Base-by-base conservation (phyloP, 2,329 filamentous ascomycete species). In the Neonectria magnoliae region DNA sequence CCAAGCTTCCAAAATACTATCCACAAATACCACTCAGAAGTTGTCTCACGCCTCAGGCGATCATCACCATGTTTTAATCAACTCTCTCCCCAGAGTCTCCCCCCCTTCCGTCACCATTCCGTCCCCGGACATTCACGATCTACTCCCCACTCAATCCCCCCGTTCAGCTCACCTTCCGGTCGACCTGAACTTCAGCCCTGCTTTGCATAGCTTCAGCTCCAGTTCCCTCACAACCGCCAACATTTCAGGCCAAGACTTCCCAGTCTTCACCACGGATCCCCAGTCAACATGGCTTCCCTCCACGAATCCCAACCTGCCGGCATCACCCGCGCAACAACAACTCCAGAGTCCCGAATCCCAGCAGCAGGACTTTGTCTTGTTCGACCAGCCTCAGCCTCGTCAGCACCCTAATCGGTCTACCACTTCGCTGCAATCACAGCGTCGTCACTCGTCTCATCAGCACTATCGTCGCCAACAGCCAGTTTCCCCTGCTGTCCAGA, bases 201-300 rank as follows among this genome's bases (percentile, higher is more conserved):
- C 88, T 85, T 81, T 83, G 78, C 76, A 76, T 77, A 84, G 83
- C 84, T 82, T 79, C 82, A 82, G 85, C 87, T 83, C 80, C 73
- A 87, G 85, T 88, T 86, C 82, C 82, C 79, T 78, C 75, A 79
- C 77, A 76, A 85, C 84, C 84, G 81, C 82, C 81, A 88, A 82
- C 82, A 89, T 88, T 87, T 79, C 84, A 82, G 79, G 81, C 77
- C 87, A 84, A 88, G 90, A 90, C 88, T 88, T 86, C 73, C 77
- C 84, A 88, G 89, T 92, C 90, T 90, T 91, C 90, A 93, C 86
- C 87, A 94, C 91, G 91, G 91, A 91, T 92, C 87, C 89, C 80
- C 85, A 85, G 82, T 88, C 89, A 93, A 75, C 86, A 94, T 94
- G 92, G 92, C 91, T 86, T 89, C 87, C 90, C 86, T 89, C 89